Conservation (phyloP, 2,329 filamentous ascomycete species). For the Cytospora piceae region DNA sequence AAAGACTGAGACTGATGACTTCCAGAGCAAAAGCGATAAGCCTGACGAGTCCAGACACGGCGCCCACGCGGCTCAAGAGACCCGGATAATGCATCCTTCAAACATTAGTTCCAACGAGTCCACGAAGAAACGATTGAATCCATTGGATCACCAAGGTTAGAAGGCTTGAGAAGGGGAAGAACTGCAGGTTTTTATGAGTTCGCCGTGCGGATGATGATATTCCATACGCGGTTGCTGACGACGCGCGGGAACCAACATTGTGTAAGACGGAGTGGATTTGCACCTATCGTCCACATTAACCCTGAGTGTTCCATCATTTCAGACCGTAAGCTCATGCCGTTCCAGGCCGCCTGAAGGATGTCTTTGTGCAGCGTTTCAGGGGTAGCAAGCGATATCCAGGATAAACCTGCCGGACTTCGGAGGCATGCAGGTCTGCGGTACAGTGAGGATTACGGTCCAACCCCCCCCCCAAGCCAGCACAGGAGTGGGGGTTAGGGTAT, state of each 20-base stretch:
- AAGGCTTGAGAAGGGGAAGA: background rate
- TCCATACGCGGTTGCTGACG: constrained; percentile 16
- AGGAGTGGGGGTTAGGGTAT: background rate
- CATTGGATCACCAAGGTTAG: background rate
- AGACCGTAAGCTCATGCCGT: background rate
- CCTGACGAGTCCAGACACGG: constrained; percentile 18
- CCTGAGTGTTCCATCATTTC: background rate
- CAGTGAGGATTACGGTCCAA: too few relatives aligned
- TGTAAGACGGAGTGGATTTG: constrained; percentile 23
- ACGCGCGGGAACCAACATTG: constrained; percentile 12
- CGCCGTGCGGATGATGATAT: background rate
- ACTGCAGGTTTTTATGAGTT: background rate
- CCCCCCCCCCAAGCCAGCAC: too few relatives aligned
- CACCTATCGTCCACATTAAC: constrained; percentile 9
- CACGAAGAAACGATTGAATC: background rate
- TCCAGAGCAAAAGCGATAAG: constrained; percentile 18
- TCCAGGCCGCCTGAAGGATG: background rate
- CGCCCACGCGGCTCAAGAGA: constrained; percentile 17
- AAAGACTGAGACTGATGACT: constrained; percentile 17
- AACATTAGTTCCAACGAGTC: accelerated
- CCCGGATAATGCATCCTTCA: constrained; percentile 11
- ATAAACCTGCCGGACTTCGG: background rate
- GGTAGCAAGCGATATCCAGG: background rate
- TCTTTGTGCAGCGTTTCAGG: background rate
- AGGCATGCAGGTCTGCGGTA: background rate